Base-by-base conservation (phyloP, 225 moss, liverwort and hornwort genomes). In the Marchantia paleacea region DNA sequence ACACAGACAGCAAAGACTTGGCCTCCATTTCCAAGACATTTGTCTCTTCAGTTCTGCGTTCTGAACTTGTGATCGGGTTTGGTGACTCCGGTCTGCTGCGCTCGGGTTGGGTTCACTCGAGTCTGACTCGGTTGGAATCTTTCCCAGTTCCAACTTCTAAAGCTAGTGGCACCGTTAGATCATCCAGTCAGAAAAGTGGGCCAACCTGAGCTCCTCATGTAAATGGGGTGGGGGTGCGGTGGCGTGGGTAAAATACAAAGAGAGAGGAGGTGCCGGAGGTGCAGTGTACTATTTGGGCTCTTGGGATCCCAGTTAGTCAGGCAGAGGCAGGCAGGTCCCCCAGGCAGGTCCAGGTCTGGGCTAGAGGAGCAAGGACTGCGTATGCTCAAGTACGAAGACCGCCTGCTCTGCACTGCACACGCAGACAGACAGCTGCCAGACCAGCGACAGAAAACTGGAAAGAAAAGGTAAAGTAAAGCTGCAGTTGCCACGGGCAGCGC, bases 351-450 rank as follows among this genome's bases (percentile, higher is more conserved):
- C 39, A 5, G n/a, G 62, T 62, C 62, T 24, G 62, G n/a, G 8
- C 62, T 24, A n/a, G 62, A 58, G 58, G 58, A 58, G 58, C 39
- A 39, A 62, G 6, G 62, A 68, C 7, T 11, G 12, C 68, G 11
- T 1, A 68, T 68, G 0, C 28, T 13, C 5, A 10, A 31, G 68
- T 31, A 68, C 68, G 68, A 31, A 62, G 62, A 24, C 62, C 62
- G 24, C n/a, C 68, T 68, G 30, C 62, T 28, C 39, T 39, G 30
- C 62, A 68, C 68, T 68, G 29, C 68, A 29, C 30, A 68, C 10
- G 30, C 68, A 68, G 30, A 39, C n/a, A 62, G 62, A 68, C 68
- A 68, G 68, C 68, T 68, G 68, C 68, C 68, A 68, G 68, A 18
- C 30, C 29, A 15, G 30, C 31, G 29, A 68, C 29, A 68, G 68